Percentiles rank a stretch among this genome's conserved stretches.
These are phyloP conservation scores for Irpex sp. DNA, from an alignment of 1,284 basidiomycete genomes.

Conservation along the genomic window DNA sequence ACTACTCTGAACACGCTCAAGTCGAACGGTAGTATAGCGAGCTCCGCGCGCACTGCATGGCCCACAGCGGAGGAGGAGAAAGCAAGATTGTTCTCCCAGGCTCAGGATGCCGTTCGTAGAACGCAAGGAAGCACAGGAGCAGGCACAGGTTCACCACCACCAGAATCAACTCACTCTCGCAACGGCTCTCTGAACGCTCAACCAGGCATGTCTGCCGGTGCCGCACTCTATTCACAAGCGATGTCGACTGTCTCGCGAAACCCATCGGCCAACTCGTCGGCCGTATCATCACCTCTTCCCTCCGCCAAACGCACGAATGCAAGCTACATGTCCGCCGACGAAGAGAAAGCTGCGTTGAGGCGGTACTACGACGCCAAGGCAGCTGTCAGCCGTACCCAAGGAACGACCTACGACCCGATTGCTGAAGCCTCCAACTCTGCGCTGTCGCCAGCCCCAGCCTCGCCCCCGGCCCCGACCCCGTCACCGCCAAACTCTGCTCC, in stretches of 20 bases:
- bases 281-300: neutral
- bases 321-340: slow-evolving; percentile 36
- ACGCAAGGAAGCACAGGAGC: slow-evolving; percentile 35
- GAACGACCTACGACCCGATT: slow-evolving; percentile 27
- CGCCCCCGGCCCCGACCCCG: neutral
- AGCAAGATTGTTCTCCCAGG: slow-evolving; percentile 59
- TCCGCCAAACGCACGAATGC: slow-evolving; percentile 4
- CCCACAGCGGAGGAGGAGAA: slow-evolving; percentile 73
- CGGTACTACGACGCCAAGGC: slow-evolving; percentile 68
- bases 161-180: slow-evolving; percentile 9
- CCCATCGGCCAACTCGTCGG: slow-evolving; percentile 8
- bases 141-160: slow-evolving; percentile 8
- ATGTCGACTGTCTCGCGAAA: slow-evolving; percentile 35
- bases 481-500: slow-evolving; percentile 16
- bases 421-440: slow-evolving; percentile 10
- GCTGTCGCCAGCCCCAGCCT: neutral
- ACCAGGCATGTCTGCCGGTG: slow-evolving; percentile 35
- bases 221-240: slow-evolving; percentile 41
- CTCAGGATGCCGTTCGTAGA: slow-evolving; percentile 53
- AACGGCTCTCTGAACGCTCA: neutral
- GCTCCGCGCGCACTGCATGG: slow-evolving; percentile 36
- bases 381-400: slow-evolving; percentile 58
- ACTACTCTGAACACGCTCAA: neutral
- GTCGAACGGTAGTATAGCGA: neutral
- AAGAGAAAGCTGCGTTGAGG: slow-evolving; percentile 62